Evolutionary conservation across 345 rosid genomes (phyloP), one percentile per base, ranked within the genome.

Genomic region (Noccaea bulbosa): DNA sequence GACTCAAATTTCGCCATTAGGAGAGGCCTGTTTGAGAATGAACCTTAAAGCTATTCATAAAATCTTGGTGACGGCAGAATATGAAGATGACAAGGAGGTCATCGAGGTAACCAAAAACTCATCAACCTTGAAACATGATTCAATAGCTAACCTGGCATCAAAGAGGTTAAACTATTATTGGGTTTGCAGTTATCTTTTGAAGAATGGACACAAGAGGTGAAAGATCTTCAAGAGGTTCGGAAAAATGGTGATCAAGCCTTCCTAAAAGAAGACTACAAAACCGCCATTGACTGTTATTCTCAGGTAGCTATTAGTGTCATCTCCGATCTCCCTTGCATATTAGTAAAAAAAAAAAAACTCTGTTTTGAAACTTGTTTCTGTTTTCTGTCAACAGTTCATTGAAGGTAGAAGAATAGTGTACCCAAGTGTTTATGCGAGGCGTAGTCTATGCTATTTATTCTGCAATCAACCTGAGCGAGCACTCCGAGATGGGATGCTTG

Each of bases 401-500:
- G 76, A 84, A 5, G 86, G 69, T 11, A 87, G 85, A 72, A 84
- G 83, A 37, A 81, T 76, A 81, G 82, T 80, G 43, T 92, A 88
- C 11, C 96, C 96, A 9, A 91, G 97, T 27, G 96, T 94, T 59
- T 88, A 88, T 50, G 98, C 92, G 15, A 82, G 98, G 72, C 90
- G 98, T 41, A 83, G 99, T 75, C 86, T 94, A 24, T 86, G 99
- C 84, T 85, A 80, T 71, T 85, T 91, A 11, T 74, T 92, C 40
- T 82, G 84, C 54, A 84, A 91, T 69, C 89, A 83, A 53, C 93
- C 93, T 4, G 93, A 91, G 33, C 62, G 80, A 45, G 93, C 97
- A 50, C 96, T 94, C 8, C 76, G 85, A 30, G 99, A 94, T 73
- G 99, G 93, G 67, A 94, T 94, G 99, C 83, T 74, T 73, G 99